Evolutionary conservation across 2,329 filamentous ascomycete species (phyloP).

Genomic region (Alternaria angustiovoidea): DNA sequence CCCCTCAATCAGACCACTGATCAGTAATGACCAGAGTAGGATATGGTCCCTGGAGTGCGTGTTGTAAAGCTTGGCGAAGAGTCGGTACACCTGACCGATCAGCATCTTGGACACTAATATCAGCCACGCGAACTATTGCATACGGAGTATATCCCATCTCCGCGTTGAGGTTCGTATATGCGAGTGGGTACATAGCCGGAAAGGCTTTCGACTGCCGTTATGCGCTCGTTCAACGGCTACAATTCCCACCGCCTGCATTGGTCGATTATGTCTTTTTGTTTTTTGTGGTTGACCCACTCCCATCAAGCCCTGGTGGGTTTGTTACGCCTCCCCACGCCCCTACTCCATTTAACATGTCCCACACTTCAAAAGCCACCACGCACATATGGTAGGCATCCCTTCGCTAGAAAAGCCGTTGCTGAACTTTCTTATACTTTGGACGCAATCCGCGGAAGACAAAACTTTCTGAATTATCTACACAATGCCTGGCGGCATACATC

Average conservation of each 20-base stretch:
- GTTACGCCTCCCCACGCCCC: conserved; percentile 10
- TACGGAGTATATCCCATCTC: conserved; percentile 5
- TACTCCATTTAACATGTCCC: conserved; percentile 6
- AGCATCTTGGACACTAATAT: neutral
- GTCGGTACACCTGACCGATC: neutral
- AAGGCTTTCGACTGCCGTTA: conserved; percentile 8
- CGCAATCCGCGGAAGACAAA: neutral
- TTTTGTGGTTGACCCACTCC: conserved; percentile 8
- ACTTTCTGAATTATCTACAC: conserved; percentile 9
- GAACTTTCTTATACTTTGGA: neutral
- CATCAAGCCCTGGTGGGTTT: conserved; percentile 5
- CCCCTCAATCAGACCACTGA: neutral
- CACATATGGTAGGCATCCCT: conserved; percentile 33
- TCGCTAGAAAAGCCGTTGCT: conserved; percentile 9
- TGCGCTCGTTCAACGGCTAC: neutral
- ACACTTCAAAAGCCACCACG: conserved; percentile 16
- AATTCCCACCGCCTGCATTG: neutral
- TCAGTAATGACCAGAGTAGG: neutral
- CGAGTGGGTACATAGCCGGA: conserved; percentile 8
- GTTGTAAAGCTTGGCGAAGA: neutral
- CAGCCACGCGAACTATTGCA: neutral
- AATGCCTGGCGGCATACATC: conserved; percentile 44
- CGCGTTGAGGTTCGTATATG: conserved; percentile 10
- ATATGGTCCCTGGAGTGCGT: neutral
- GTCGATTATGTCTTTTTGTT: conserved; percentile 2